Evolutionary conservation across 1,284 basidiomycete genomes (phyloP).

Genomic region (Ustilago tritici): DNA sequence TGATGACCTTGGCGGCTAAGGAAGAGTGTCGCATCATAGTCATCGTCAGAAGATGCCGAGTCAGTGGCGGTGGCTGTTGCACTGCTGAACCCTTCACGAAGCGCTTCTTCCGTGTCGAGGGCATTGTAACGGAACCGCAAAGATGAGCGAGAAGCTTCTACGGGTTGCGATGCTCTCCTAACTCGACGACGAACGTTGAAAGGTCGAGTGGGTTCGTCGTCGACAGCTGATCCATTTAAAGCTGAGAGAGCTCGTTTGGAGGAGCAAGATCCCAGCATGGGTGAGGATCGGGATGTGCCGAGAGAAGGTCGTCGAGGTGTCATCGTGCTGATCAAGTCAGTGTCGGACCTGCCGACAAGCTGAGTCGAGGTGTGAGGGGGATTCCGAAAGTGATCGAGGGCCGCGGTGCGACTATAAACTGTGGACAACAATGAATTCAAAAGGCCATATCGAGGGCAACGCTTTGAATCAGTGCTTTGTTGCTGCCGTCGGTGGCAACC

Average conservation of each 20-base stretch:
- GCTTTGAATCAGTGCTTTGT: not conserved
- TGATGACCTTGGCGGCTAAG: slow-evolving; percentile 16
- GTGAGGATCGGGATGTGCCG: slow-evolving; percentile 34
- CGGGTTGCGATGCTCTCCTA: slow-evolving; percentile 41
- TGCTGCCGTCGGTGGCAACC: slow-evolving; percentile 6
- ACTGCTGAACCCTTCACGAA: slow-evolving; percentile 31
- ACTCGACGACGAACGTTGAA: slow-evolving; percentile 37
- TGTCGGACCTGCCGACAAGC: slow-evolving; percentile 14
- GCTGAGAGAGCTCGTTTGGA: slow-evolving; percentile 5
- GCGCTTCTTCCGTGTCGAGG: slow-evolving; percentile 13
- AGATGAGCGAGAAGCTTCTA: slow-evolving; percentile 7
- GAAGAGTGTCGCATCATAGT: slow-evolving; percentile 25
- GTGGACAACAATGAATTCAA: not conserved
- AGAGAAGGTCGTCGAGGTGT: slow-evolving; percentile 37
- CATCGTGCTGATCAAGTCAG: slow-evolving; percentile 5
- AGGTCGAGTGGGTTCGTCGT: slow-evolving; percentile 33
- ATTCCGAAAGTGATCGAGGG: not conserved
- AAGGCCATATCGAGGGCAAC: not conserved
- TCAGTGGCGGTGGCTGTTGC: slow-evolving; percentile 43
- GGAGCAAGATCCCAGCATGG: slow-evolving; percentile 19
- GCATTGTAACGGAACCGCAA: slow-evolving; percentile 25
- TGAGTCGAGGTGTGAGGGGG: not conserved
- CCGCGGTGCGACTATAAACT: not conserved
- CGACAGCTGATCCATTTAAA: slow-evolving; percentile 9
- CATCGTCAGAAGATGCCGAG: slow-evolving; percentile 47